A percentile compares a stretch with the other conserved stretches of the same genome.
Conservation (phyloP, 192 early-diverging fungal genomes). For the Gigaspora rosea region DNA sequence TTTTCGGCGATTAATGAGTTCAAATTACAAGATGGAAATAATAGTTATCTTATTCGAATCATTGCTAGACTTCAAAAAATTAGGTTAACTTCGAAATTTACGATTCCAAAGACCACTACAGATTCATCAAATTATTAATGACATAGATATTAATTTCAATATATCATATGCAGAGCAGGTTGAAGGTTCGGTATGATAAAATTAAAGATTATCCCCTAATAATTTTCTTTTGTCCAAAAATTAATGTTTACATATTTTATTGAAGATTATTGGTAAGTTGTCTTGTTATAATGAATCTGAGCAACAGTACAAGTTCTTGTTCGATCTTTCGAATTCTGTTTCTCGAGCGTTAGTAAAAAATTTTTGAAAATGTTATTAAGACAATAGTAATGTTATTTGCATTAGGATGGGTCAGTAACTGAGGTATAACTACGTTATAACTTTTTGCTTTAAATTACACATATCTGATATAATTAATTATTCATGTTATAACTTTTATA, state of each 20-base stretch:
- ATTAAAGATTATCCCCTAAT: not conserved
- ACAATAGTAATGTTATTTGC: too few relatives aligned
- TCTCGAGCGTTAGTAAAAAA: slow-evolving; percentile 40
- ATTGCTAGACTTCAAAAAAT: slow-evolving; percentile 62
- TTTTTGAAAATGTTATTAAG: too few relatives aligned
- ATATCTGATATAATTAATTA: too few relatives aligned
- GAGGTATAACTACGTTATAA: too few relatives aligned
- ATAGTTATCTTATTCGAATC: slow-evolving; percentile 62
- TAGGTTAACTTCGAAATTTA: slow-evolving; percentile 57
- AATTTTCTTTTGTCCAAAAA: not conserved
- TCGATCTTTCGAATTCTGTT: slow-evolving; percentile 62
- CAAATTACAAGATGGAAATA: too few relatives aligned
- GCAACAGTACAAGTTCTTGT: slow-evolving; percentile 81
- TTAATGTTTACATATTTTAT: not conserved
- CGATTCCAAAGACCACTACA: slow-evolving; percentile 46
- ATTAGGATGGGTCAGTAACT: too few relatives aligned
- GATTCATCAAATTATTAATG: slow-evolving; percentile 90
- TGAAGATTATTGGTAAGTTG: slow-evolving; percentile 55
- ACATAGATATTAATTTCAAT: slow-evolving; percentile 81
- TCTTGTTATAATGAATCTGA: slow-evolving; percentile 76
- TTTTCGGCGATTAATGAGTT: slow-evolving; percentile 83
- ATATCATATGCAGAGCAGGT: too few relatives aligned
- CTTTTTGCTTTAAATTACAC: too few relatives aligned
- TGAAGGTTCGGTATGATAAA: too few relatives aligned
- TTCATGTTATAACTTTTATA: too few relatives aligned